phyloP scores from a whole-genome alignment of 1,284 basidiomycete species.

The Coniophora puteana region DNA sequence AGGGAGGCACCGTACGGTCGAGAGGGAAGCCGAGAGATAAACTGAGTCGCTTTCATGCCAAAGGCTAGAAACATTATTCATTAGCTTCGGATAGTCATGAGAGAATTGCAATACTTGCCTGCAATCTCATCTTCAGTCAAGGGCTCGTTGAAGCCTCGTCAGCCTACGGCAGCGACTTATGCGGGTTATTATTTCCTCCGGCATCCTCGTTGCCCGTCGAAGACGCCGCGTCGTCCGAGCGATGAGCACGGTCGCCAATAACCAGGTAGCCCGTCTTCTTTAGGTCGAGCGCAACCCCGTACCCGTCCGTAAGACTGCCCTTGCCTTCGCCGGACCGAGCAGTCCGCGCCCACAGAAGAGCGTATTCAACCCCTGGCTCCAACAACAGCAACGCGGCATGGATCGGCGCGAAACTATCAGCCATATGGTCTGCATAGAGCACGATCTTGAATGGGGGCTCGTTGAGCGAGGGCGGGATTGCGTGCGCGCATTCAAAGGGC shows the following conservation, averaged over 20 bases:
- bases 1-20: conserved; percentile 6
- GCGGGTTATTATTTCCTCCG: conserved; percentile 20
- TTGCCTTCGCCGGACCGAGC: conserved; percentile 18
- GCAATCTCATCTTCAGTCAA: conserved; percentile 66
- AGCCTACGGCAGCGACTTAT: conserved; percentile 55
- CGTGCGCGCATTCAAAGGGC: conserved; percentile 70
- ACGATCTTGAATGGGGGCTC: conserved; percentile 59
- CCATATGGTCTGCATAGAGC: conserved; percentile 64
- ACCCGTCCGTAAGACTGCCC: conserved; percentile 76
- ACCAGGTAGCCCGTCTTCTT: conserved; percentile 98
- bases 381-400: conserved; percentile 59
- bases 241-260: conserved; percentile 71
- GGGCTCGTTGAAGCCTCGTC: conserved; percentile 39
- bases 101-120: conserved; percentile 37
- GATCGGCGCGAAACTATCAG: conserved; percentile 61
- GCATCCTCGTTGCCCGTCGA: conserved; percentile 3
- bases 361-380: conserved; percentile 58
- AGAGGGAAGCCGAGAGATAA: conserved; percentile 55
- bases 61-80: too few species aligned
- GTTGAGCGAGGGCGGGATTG: conserved; percentile 38
- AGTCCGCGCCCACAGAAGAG: conserved; percentile 50
- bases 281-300: conserved; percentile 87
- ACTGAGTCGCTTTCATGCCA: conserved; percentile 68
- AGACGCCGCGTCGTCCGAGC: too few species aligned
- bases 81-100: neutral